Conservation (phyloP, 768 basidiomycete genomes). For the Leccinum arenicola region DNA sequence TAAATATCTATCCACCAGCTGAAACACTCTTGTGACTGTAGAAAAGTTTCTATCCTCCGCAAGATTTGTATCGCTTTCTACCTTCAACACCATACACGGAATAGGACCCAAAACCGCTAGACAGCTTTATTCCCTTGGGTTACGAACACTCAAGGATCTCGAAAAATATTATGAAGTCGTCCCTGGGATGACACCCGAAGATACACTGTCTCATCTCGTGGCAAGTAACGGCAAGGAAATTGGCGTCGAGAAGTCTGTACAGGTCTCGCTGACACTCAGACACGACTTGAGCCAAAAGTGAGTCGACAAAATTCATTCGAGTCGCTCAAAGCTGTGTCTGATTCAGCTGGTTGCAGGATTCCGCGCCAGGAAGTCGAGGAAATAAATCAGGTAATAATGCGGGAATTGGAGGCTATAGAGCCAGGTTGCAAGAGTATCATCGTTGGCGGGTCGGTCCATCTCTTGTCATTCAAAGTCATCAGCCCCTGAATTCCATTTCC, state of each 20-base stretch:
- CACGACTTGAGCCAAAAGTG: constrained; percentile 53
- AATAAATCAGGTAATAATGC: constrained; percentile 65
- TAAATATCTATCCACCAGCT: constrained; percentile 10
- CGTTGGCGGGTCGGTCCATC: constrained; percentile 67
- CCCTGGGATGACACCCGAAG: constrained; percentile 36
- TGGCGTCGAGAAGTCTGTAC: constrained; percentile 42
- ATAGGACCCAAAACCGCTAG: constrained; percentile 73
- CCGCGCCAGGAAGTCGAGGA: constrained; percentile 74
- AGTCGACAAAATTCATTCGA: constrained; percentile 7
- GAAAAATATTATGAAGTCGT: constrained; percentile 53
- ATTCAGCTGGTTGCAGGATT: constrained; percentile 44
- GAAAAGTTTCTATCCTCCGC: constrained; percentile 45
- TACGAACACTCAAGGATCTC: constrained; percentile 69
- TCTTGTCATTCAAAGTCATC: background rate
- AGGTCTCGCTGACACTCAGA: constrained; percentile 56
- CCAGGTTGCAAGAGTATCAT: constrained; percentile 72
- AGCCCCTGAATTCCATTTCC: background rate
- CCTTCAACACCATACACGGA: constrained; percentile 65
- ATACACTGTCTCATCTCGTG: constrained; percentile 22
- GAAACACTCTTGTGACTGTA: constrained; percentile 24
- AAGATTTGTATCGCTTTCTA: constrained; percentile 54
- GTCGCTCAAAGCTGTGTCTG: background rate
- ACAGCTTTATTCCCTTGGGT: constrained; percentile 57
- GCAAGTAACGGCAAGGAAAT: constrained; percentile 16
- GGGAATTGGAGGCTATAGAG: constrained; percentile 59